Conservation (phyloP, 1,284 basidiomycete species). For the Pascua sp. region DNA sequence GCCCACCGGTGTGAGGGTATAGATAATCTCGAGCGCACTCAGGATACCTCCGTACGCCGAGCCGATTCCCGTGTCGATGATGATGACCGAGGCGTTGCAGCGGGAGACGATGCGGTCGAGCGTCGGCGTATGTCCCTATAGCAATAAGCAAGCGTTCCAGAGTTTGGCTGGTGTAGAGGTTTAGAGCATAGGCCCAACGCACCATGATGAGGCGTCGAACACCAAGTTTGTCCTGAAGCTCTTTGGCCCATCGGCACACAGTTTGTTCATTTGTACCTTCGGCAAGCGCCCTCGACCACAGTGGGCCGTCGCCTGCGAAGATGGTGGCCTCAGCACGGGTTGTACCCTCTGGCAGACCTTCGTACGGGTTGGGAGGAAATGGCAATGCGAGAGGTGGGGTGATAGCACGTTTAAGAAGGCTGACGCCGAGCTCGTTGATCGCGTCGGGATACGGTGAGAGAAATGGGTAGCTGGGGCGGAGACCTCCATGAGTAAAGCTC, state of each 20-base stretch:
- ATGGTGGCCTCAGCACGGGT: slow-evolving; percentile 65
- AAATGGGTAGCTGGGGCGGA: slow-evolving; percentile 67
- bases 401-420: slow-evolving; percentile 63
- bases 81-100: slow-evolving; percentile 80
- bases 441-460: slow-evolving; percentile 72
- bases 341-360: slow-evolving; percentile 65
- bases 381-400: slow-evolving; percentile 62
- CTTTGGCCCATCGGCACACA: slow-evolving; percentile 68
- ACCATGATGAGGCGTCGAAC: slow-evolving; percentile 77
- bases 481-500: slow-evolving; percentile 82
- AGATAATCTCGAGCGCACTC: slow-evolving; percentile 78
- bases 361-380: slow-evolving; percentile 74
- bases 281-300: slow-evolving; percentile 82
- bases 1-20: slow-evolving; percentile 55
- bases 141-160: no score
- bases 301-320: slow-evolving; percentile 70
- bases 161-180: no score
- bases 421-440: slow-evolving; percentile 69
- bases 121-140: slow-evolving; percentile 77
- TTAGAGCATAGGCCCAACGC: background rate
- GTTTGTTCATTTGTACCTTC: slow-evolving; percentile 54
- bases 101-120: slow-evolving; percentile 77
- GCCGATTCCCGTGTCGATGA: slow-evolving; percentile 89
- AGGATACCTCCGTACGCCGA: slow-evolving; percentile 85
- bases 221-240: slow-evolving; percentile 66